Base-by-base conservation (phyloP, 805 yeast genomes). In the Candida succiphila region DNA sequence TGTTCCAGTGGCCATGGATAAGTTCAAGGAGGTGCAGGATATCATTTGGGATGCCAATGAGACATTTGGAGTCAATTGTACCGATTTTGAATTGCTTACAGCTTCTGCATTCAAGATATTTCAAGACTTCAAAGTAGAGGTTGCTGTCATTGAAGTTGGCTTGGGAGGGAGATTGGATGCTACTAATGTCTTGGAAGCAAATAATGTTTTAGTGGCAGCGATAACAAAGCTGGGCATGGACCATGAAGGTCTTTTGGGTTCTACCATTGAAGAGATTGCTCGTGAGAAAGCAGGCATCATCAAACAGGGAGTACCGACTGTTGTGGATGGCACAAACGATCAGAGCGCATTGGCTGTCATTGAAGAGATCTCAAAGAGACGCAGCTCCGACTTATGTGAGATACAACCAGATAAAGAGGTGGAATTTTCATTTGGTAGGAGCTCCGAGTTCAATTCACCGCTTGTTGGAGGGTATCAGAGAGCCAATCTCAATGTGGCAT, bases 121-220 rank as follows among this genome's bases (percentile, higher is more conserved):
- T 52, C 64, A 65, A 25, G 47, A 67, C 9, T 63, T 64, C 28
- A 54, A 66, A 1, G 80, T 87, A 5, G 76, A 79, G 17, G 58
- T 81, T 35, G 96, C 95, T 1, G 74, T 89, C 1, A 56, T 89
- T n/a, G 98, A 89, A 54, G 96, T 87, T 4, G 98, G 98, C 0
- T 60, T 92, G 6, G 98, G 98, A 2, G 98, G 98, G 0, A 56
- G 82, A 27, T 52, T 75, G 10, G 98, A 89, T 56, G 85, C 96
- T 1, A 89, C 98, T 0, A 89, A 89, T 58, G 83, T 83, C 0
- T 52, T 80, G 19, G 47, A 44, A 9, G 49, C 67, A 1, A 39
- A 33, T 33, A 67, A 74, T 13, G 75, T 75, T 21, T 34, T 80
- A 25, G 72, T 67, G 6, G 72, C 87, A 7, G 95, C 80, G 1